Evolutionary conservation across 208 protist species (phyloP).

Genomic region (Endotrypanum monterogeii): DNA sequence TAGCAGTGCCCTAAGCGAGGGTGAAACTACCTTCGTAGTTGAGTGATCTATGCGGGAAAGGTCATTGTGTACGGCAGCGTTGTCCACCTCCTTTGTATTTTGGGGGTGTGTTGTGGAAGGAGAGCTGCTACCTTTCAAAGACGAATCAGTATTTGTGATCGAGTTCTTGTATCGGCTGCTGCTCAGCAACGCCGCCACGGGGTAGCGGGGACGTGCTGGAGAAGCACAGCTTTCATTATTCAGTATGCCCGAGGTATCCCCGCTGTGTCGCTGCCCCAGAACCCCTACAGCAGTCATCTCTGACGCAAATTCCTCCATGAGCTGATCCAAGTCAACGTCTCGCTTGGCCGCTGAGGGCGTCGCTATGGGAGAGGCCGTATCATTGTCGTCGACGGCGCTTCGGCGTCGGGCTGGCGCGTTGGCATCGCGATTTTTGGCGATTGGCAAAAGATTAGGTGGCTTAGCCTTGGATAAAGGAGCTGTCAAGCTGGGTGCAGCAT

Average conservation of each 20-base stretch:
- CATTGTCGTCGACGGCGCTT: slow-evolving; percentile 9
- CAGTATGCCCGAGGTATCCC: background rate
- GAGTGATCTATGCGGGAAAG: slow-evolving; percentile 15
- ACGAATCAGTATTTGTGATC: background rate
- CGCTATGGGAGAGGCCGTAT: slow-evolving; percentile 3
- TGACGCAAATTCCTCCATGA: slow-evolving; percentile 75
- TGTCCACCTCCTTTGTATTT: slow-evolving; percentile 11
- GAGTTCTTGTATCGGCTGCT: slow-evolving; percentile 61
- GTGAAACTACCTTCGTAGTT: slow-evolving; percentile 39
- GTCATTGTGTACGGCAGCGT: slow-evolving; percentile 8
- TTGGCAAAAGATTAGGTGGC: background rate
- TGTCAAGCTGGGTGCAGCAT: background rate
- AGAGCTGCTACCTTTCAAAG: slow-evolving; percentile 6
- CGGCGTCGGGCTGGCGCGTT: slow-evolving; percentile 5
- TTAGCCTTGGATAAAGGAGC: slow-evolving; percentile 3
- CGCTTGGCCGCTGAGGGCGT: slow-evolving; percentile 10
- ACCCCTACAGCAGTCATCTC: slow-evolving; percentile 66
- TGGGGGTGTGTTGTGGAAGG: background rate
- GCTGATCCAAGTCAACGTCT: slow-evolving; percentile 62
- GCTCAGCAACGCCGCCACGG: slow-evolving; percentile 59
- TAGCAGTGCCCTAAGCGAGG: slow-evolving; percentile 67
- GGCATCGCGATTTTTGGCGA: slow-evolving; percentile 7
- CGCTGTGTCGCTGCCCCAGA: slow-evolving; percentile 14
- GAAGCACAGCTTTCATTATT: background rate
- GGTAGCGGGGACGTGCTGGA: slow-evolving; percentile 19